Evolutionary conservation across 169 alveolate genomes (phyloP), one percentile per base, ranked within the genome.

Genomic region (Plasmodium vinckei): DNA sequence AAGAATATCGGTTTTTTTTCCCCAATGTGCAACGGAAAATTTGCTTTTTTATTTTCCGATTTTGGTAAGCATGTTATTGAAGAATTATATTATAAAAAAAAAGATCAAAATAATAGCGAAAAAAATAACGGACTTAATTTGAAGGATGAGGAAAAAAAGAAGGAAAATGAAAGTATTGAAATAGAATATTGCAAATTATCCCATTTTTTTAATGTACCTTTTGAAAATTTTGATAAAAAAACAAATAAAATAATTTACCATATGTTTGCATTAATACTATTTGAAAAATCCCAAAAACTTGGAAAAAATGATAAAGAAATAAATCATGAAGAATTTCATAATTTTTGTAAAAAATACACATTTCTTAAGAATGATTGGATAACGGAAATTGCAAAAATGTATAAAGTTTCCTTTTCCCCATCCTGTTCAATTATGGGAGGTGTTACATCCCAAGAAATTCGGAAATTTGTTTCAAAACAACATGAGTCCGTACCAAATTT

Each of bases 401-500:
- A 56, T 44, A 87, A 60, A 46, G 70, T 87, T 71, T 27, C 59
- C 39, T 70, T 68, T 60, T 65, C 82, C 10, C 72, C 72, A 7
- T 47, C 79, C 19, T 65, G 93, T 21, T 82, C 93, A 21, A 87
- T 93, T 25, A 67, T 93, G 72, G 96, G 96, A 5, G 96, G 96
- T 9, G 92, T 92, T 73, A 47, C 93, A 46, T 87, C 96, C 9
- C 87, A 92, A 86, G 95, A 88, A 73, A 90, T 93, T 79, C 70
- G 96, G 53, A 93, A 93, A 21, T 93, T 89, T 68, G 93, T 93
- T 53, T 89, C 96, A 44, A 93, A 92, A 56, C 96, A 93, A 59
- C 94, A 93, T 64, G 96, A 93, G 79, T 89, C 96, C 2, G 73
- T 92, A 23, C 96, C 96, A 2, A 93, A 89, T 65, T 72, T 93